These are phyloP conservation scores for Talaromyces sp. DNA, from an alignment of 2,329 filamentous ascomycete species.

Conservation along the genomic window DNA sequence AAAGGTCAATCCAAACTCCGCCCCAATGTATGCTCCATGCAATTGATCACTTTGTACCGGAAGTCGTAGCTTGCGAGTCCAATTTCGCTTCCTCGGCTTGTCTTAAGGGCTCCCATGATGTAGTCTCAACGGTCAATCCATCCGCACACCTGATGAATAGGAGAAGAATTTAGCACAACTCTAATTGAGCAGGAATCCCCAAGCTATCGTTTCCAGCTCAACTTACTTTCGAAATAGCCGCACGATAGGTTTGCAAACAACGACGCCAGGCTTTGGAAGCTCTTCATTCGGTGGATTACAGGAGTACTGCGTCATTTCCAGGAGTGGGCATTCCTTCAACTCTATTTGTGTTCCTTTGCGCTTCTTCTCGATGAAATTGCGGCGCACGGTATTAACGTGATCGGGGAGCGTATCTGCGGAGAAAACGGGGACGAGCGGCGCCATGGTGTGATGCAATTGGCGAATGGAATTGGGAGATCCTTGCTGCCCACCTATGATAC, in stretches of 20 bases:
- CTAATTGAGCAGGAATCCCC: neutral
- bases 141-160: conserved; percentile 46
- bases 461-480: neutral
- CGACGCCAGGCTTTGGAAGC: conserved; percentile 45
- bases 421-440: conserved; percentile 59
- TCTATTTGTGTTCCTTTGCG: conserved; percentile 56
- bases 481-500: neutral
- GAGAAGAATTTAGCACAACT: neutral
- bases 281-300: conserved; percentile 57
- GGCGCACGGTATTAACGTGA: conserved; percentile 51
- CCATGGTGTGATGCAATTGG: too few relatives aligned
- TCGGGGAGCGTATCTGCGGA: conserved; percentile 54
- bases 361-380: conserved; percentile 52
- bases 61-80: conserved; percentile 23
- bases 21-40: conserved; percentile 17
- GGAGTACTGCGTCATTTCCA: conserved; percentile 65
- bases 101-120: conserved; percentile 56
- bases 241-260: conserved; percentile 60
- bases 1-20: conserved; percentile 16
- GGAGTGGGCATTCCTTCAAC: conserved; percentile 58
- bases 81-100: conserved; percentile 38
- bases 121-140: conserved; percentile 64
- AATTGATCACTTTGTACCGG: neutral
- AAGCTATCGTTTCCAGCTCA: neutral
- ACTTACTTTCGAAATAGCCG: conserved; percentile 61